phyloP scores from a whole-genome alignment of 257 asterid genomes.

The Paulownia fortunei region DNA sequence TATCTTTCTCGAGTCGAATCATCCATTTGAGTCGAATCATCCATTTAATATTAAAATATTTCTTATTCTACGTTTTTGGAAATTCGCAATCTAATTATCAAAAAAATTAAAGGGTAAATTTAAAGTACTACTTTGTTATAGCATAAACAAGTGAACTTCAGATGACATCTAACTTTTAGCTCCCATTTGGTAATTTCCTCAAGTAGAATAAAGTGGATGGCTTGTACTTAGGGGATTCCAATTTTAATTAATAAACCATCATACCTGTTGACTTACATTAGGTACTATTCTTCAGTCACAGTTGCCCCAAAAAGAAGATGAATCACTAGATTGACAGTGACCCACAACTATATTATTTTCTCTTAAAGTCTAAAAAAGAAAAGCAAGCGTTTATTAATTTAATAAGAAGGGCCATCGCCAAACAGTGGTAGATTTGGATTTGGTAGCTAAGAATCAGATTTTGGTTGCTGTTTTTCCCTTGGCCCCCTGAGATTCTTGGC shows the following conservation, averaged over 20 bases:
- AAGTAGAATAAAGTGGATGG: neutral
- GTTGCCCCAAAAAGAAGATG: neutral
- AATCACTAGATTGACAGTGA: conserved; percentile 27
- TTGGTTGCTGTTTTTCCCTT: conserved; percentile 13
- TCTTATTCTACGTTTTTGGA: too few species aligned
- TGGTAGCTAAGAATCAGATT: conserved; percentile 42
- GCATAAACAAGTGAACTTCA: too few species aligned
- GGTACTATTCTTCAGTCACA: neutral
- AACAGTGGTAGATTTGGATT: conserved; percentile 26
- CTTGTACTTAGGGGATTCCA: neutral
- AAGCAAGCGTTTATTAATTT: conserved; percentile 1
- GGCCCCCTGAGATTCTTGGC: conserved; percentile 9
- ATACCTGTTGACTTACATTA: neutral
- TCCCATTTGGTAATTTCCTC: neutral
- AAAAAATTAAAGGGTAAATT: too few species aligned
- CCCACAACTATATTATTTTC: conserved; percentile 12
- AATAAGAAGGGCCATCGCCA: neutral
- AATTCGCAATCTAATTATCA: too few species aligned
- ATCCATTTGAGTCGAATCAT: too few species aligned
- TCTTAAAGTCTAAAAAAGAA: neutral
- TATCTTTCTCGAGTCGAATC: too few species aligned
- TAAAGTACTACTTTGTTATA: too few species aligned
- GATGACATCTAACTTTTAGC: too few species aligned
- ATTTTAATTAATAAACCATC: neutral
- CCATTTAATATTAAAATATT: too few species aligned